Evolutionary conservation across 2,329 filamentous ascomycete genomes (phyloP), one percentile per base, ranked within the genome.

Genomic region (Drechslerella dactyloides): DNA sequence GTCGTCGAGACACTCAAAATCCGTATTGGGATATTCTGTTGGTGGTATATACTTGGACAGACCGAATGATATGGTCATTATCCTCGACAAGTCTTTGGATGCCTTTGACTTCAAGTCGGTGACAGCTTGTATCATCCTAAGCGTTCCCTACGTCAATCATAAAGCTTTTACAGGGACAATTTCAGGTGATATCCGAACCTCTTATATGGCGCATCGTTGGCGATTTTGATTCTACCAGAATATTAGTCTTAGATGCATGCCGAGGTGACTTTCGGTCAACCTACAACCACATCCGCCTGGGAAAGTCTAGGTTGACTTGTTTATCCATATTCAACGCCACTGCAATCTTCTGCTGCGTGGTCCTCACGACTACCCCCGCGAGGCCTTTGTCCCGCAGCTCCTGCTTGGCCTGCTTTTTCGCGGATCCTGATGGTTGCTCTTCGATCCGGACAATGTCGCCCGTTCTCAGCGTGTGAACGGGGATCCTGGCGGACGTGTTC

Each of bases 401-500:
- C 74, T 83, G 85, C 62, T 90, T 86, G 81, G 91, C 89, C 65
- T 85, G 84, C 83, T 89, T 91, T 82, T 86, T 89, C 51, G 88
- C 89, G 5, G 81, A 80, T 5, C 89, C 90, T 10, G 86, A 84
- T 0, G 89, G 87, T 82, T 93, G 89, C 79, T 91, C 90, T 51
- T 87, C 84, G 40, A 93, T 84, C 1, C 89, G 82, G 21, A 93
- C 89, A 69, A 94, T 90, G 79, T 94, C 91, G 0, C 91, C 91
- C 0, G 86, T 84, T 1, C 90, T 84, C 57, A 94, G 81, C 24
- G 89, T 90, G 81, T 93, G 90, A 78, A 91, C 88, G 0, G 88
- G 87, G 19, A 93, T 81, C 73, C 87, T 85, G 13, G 75, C 74
- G 4, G 74, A 70, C 27, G 73, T 57, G 11, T 73, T 74, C 1